phyloP scores from a whole-genome alignment of 257 asterid species.

The Penstemon davidsonii region DNA sequence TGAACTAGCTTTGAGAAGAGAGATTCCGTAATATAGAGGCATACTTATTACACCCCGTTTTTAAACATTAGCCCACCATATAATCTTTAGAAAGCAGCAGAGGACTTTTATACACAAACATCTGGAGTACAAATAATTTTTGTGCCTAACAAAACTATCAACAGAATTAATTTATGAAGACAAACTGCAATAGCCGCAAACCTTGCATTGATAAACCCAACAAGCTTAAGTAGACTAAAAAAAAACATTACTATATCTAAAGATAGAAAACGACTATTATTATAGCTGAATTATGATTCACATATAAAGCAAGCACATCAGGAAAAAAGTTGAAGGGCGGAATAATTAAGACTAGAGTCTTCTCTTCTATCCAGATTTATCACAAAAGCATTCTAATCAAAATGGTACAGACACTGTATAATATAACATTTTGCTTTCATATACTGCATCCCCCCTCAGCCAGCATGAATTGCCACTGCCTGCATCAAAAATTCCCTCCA shows the following conservation, averaged over 20 bases:
- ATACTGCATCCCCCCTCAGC: background rate
- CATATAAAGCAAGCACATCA: background rate
- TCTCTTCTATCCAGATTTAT: background rate
- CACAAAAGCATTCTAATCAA: background rate
- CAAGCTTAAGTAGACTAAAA: too few relatives aligned
- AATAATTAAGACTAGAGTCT: background rate
- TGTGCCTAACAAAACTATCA: too few relatives aligned
- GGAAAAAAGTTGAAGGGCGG: background rate
- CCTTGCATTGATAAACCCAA: too few relatives aligned
- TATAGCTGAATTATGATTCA: background rate
- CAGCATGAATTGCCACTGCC: background rate
- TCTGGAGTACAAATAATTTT: too few relatives aligned
- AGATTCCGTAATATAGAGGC: background rate
- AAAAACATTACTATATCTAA: background rate
- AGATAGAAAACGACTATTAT: background rate
- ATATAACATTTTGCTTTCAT: background rate
- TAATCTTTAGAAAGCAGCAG: too few relatives aligned
- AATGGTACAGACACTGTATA: background rate
- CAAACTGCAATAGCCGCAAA: too few relatives aligned
- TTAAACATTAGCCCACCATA: too few relatives aligned
- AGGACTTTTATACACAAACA: too few relatives aligned
- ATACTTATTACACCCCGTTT: too few relatives aligned
- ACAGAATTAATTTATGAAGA: too few relatives aligned
- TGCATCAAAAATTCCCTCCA: background rate
- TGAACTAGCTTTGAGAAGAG: background rate